Conservation (phyloP, 2,329 filamentous ascomycete genomes). For the Teratosphaeriaceae sp. region DNA sequence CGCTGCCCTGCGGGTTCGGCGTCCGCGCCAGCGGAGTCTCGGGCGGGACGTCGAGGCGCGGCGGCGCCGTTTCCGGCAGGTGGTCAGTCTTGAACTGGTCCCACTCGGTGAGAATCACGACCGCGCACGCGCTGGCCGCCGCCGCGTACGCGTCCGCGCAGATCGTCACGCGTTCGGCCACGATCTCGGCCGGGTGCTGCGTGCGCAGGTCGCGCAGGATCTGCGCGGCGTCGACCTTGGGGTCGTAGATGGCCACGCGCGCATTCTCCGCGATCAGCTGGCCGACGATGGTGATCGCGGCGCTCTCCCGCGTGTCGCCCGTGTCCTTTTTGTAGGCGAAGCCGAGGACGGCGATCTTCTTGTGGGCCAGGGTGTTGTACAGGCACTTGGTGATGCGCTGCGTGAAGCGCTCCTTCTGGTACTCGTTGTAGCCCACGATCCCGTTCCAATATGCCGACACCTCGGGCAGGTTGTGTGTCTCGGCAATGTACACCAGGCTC, state of each 20-base stretch:
- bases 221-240: conserved; percentile 34
- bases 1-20: not conserved
- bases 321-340: conserved; percentile 79
- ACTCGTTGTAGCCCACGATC: conserved; percentile 71
- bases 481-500: conserved; percentile 66
- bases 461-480: conserved; percentile 61
- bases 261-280: conserved; percentile 57
- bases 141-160: conserved; percentile 26
- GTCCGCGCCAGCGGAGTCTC: not conserved
- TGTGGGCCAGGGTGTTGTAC: conserved; percentile 61
- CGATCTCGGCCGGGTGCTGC: conserved; percentile 18
- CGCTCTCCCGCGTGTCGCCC: conserved; percentile 64
- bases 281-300: conserved; percentile 61
- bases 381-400: conserved; percentile 57
- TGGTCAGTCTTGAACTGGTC: conserved; percentile 30
- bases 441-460: conserved; percentile 70
- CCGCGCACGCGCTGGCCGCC: conserved; percentile 28
- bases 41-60: not conserved
- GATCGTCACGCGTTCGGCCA: conserved; percentile 24
- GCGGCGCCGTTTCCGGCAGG: conserved; percentile 4
- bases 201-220: conserved; percentile 27
- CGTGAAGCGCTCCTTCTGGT: conserved; percentile 54
- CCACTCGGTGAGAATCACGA: conserved; percentile 31
- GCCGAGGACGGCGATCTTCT: conserved; percentile 66
- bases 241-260: conserved; percentile 64